A percentile compares a stretch with the other conserved stretches of the same genome.
Evolutionary conservation across 2,329 filamentous ascomycete genomes (phyloP).

Genomic region (Diaporthe citriasiana): DNA sequence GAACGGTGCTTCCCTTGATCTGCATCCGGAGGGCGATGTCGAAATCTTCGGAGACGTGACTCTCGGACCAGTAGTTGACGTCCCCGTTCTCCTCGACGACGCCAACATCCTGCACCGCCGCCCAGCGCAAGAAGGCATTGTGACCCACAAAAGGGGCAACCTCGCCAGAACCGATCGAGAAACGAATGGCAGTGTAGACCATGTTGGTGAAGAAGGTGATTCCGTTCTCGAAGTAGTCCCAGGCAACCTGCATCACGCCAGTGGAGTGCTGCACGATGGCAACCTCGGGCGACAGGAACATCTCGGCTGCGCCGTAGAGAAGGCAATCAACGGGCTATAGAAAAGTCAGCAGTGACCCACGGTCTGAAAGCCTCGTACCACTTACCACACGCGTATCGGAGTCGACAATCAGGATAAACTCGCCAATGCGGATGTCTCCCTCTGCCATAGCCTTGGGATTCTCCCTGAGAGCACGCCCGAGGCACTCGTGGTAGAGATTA

Average conservation of each 20-base stretch:
- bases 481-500: slow-evolving; percentile 63
- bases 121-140: slow-evolving; percentile 81
- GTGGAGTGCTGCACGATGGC: slow-evolving; percentile 80
- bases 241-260: slow-evolving; percentile 81
- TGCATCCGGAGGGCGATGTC: slow-evolving; percentile 82
- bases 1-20: slow-evolving; percentile 75
- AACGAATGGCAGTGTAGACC: slow-evolving; percentile 80
- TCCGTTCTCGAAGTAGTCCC: slow-evolving; percentile 80
- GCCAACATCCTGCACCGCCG: slow-evolving; percentile 54
- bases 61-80: slow-evolving; percentile 77
- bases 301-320: slow-evolving; percentile 77
- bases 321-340: slow-evolving; percentile 71
- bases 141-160: slow-evolving; percentile 83
- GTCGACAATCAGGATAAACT: slow-evolving; percentile 76
- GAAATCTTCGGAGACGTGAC: slow-evolving; percentile 83
- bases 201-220: slow-evolving; percentile 86
- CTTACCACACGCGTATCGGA: slow-evolving; percentile 74
- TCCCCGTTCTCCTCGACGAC: slow-evolving; percentile 68
- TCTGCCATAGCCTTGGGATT: slow-evolving; percentile 62
- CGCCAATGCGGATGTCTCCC: slow-evolving; percentile 72
- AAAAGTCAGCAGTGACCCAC: background rate
- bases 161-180: slow-evolving; percentile 78
- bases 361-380: background rate
- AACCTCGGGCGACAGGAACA: slow-evolving; percentile 77
- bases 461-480: slow-evolving; percentile 66